Evolutionary conservation across 2,329 filamentous ascomycete species (phyloP).

Genomic region (Colletotrichum salicis): DNA sequence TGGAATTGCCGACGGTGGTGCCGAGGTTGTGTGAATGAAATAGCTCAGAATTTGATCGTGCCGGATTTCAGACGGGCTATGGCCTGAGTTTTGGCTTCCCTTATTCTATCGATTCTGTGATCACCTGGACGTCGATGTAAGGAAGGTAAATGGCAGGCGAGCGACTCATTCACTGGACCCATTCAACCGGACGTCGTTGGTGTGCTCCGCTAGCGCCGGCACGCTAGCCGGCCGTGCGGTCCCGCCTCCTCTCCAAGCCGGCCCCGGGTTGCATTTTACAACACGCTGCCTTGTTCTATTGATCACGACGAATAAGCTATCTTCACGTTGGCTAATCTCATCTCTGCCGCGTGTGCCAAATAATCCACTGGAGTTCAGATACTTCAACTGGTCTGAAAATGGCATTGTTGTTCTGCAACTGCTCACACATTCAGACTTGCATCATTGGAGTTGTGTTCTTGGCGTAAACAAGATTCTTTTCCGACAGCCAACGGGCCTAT

Average conservation of each 20-base stretch:
- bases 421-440: neutral
- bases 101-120: neutral
- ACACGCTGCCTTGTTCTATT: neutral
- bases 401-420: neutral
- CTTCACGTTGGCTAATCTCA: too few relatives aligned
- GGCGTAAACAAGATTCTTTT: neutral
- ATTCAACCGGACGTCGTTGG: constrained; percentile 24
- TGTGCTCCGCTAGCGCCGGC: constrained; percentile 22
- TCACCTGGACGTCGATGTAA: neutral
- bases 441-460: neutral
- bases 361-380: neutral
- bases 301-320: too few relatives aligned
- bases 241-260: constrained; percentile 5
- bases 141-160: neutral
- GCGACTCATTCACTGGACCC: neutral
- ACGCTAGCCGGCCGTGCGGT: constrained; percentile 21
- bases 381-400: neutral
- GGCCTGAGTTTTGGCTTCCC: neutral
- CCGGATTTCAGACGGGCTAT: too few relatives aligned
- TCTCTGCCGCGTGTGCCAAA: neutral
- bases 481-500: neutral
- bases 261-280: neutral
- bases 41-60: too few relatives aligned
- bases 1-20: too few relatives aligned
- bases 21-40: too few relatives aligned